These are phyloP conservation scores for Macaranga tanarius DNA, from an alignment of 441 rosid species.

Conservation along the genomic window DNA sequence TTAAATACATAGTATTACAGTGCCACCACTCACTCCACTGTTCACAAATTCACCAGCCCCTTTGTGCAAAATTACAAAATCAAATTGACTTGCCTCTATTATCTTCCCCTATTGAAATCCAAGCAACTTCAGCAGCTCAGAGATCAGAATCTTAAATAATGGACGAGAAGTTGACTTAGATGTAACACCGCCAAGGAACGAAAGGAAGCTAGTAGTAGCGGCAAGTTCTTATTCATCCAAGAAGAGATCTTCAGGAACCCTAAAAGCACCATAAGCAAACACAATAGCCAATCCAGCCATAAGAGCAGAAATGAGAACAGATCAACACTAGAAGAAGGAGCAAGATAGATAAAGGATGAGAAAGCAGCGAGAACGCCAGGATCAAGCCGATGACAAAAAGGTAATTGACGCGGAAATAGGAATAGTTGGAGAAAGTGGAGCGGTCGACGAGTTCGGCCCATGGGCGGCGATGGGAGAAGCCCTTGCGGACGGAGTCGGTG, in stretches of 20 bases:
- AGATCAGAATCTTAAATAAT: no score
- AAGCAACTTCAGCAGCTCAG: no score
- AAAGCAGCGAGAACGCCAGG: constrained; percentile 59
- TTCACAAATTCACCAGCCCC: no score
- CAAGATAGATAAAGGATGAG: constrained; percentile 64
- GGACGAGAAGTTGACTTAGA: no score
- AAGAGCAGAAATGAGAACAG: constrained; percentile 61
- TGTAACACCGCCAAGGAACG: constrained; percentile 59
- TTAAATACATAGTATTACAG: no score
- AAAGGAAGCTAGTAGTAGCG: constrained; percentile 56
- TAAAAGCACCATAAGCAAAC: constrained; percentile 67
- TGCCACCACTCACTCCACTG: no score
- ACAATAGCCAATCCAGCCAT: constrained; percentile 58
- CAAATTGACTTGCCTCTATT: no score
- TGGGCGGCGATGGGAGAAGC: constrained; percentile 73
- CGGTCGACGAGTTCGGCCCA: constrained; percentile 68
- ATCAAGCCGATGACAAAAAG: constrained; percentile 41
- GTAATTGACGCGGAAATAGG: constrained; percentile 73
- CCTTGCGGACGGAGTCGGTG: constrained; percentile 47
- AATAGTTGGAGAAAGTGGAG: constrained; percentile 56
- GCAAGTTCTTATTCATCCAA: constrained; percentile 70
- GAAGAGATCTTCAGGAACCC: constrained; percentile 67
- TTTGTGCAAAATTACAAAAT: no score
- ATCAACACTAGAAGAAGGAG: constrained; percentile 61
- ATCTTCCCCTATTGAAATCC: no score